Evolutionary conservation across 306 rosid genomes (phyloP), one percentile per base, ranked within the genome.

Genomic region (Citrullus amarus): DNA sequence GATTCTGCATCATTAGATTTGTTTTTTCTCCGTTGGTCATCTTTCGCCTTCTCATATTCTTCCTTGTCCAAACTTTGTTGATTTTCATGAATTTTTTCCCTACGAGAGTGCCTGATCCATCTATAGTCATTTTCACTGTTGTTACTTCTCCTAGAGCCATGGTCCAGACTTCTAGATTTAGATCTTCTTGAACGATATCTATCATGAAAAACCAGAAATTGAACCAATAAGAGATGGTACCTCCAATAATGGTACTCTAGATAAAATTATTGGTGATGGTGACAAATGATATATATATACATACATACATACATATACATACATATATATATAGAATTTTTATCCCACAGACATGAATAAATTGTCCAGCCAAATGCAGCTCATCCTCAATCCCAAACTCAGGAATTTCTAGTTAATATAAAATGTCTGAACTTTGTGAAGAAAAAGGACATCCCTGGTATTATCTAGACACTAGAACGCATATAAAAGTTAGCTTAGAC

Each of bases 141-240:
- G 9, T 55, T 86, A 70, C 87, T 91, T 86, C 90, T 85, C 41
- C 83, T 70, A 67, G 81, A 88, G 74, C 66, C 38, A 69, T 58
- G 83, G 81, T 81, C 86, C 62, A 48, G 75, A 79, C 88, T 92
- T 83, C 81, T 81, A 59, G 92, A 89, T 82, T 87, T 85, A 44
- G 93, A 86, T 83, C 93, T 88, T 81, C 87, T 83, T 9, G 86
- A 81, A 79, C 38, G 78, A 74, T 82, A 67, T 85, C 96, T 90
- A 79, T 51, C 83, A 84, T 77, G 71, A 67, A 86, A 32, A 78
- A 75, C 66, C 44, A 74, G 56, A 22, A 78, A 78, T 39, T 14
- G 18, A 72, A 84, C 38, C 25, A 30, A 73, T 51, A 39, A 50
- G 75, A 78, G 58, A 78, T 59, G 4, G 18, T 32, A 67, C 13